Conservation (phyloP, 495 filamentous ascomycete genomes). For the Cercophora newfieldiana region DNA sequence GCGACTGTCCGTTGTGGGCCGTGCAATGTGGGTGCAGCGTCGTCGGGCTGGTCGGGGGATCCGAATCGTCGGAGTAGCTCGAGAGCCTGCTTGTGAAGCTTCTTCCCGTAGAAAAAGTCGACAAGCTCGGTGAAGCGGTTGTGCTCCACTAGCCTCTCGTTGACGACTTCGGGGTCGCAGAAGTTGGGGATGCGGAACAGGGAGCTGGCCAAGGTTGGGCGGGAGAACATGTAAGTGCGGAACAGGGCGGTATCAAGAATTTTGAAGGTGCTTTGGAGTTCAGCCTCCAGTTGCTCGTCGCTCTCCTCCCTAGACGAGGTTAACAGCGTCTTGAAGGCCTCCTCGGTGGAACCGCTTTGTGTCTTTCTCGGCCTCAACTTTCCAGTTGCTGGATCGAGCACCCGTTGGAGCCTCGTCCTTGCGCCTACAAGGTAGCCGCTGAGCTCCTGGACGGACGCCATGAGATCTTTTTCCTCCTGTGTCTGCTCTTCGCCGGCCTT, state of each 20-base stretch:
- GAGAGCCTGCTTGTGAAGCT: conserved; percentile 83
- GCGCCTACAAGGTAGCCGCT: conserved; percentile 84
- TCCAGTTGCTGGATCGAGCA: conserved; percentile 72
- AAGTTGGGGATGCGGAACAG: conserved; percentile 97
- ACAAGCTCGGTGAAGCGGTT: conserved; percentile 91
- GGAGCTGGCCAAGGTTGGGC: conserved; percentile 78
- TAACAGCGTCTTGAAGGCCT: conserved; percentile 51
- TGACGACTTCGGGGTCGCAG: conserved; percentile 93
- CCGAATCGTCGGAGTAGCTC: conserved; percentile 83
- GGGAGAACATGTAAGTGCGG: conserved; percentile 86
- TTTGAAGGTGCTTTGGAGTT: conserved; percentile 71
- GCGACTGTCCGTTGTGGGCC: conserved; percentile 81
- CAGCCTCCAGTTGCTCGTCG: conserved; percentile 65
- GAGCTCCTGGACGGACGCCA: conserved; percentile 74
- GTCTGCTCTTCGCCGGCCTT: conserved; percentile 42
- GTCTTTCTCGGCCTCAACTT: conserved; percentile 62
- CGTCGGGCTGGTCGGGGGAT: conserved; percentile 62
- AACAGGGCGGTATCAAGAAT: conserved; percentile 94
- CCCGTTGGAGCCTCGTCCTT: conserved; percentile 75
- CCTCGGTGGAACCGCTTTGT: conserved; percentile 54
- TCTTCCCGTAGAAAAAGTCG: conserved; percentile 95
- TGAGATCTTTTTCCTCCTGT: conserved; percentile 78
- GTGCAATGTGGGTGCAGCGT: conserved; percentile 65
- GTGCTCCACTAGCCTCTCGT: conserved; percentile 84
- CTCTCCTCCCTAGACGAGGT: conserved; percentile 48